phyloP scores from a whole-genome alignment of 73 alveolate genomes.

The Breviolum minutum region DNA sequence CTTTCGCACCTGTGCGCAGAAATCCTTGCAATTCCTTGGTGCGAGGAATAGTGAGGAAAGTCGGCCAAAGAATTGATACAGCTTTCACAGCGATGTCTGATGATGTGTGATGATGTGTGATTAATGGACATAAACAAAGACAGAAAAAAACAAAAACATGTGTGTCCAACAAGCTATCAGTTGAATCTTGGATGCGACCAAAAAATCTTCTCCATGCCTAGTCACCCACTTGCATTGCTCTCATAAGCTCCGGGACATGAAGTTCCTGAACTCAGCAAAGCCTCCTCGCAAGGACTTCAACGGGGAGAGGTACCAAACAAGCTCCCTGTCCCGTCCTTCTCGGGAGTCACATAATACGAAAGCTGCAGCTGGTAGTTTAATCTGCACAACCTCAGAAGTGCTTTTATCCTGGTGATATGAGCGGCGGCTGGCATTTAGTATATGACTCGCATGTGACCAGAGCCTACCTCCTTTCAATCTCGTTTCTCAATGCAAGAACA shows the following conservation, averaged over 20 bases:
- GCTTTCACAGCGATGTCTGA: background rate
- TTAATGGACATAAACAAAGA: too few species aligned
- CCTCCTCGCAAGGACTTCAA: slow-evolving; percentile 16
- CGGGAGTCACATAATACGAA: slow-evolving; percentile 64
- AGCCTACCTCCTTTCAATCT: background rate
- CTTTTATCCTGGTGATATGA: background rate
- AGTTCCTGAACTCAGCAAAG: background rate
- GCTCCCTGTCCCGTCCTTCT: background rate
- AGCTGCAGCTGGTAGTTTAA: slow-evolving; percentile 85
- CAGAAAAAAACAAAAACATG: too few species aligned
- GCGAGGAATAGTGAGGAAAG: background rate
- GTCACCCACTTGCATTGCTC: slow-evolving; percentile 50
- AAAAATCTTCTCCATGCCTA: background rate
- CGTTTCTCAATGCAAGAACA: background rate
- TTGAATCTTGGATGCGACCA: too few species aligned
- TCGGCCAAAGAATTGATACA: background rate
- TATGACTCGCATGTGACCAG: background rate
- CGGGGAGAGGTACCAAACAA: background rate
- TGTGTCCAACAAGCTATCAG: too few species aligned
- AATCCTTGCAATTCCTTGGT: slow-evolving; percentile 12
- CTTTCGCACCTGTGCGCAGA: slow-evolving; percentile 42
- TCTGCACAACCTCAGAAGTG: slow-evolving; percentile 54
- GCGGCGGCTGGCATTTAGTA: background rate
- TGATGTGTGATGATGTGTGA: background rate
- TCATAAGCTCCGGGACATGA: slow-evolving; percentile 27